Evolutionary conservation across 148 eudicot species (phyloP).

Genomic region (Heliamphora exappendiculata): DNA sequence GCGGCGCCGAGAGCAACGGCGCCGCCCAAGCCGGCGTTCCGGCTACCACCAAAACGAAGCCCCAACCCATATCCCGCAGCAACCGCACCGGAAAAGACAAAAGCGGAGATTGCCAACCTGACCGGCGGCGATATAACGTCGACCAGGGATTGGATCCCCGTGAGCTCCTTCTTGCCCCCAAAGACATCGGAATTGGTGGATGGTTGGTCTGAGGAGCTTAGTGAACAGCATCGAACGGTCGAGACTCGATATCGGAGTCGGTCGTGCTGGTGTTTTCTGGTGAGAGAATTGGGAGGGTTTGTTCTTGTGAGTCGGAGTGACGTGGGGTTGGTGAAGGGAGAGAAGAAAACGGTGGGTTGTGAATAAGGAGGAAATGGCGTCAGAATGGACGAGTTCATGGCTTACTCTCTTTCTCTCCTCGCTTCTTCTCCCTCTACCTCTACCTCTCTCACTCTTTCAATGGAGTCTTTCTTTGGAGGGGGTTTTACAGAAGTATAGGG

Average conservation of each 20-base stretch:
- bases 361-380: constrained; percentile 25
- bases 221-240: constrained; percentile 26
- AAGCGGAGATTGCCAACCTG: constrained; percentile 45
- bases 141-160: constrained; percentile 50
- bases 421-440: constrained; percentile 6
- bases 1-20: constrained; percentile 64
- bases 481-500: constrained; percentile 12
- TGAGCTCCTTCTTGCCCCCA: constrained; percentile 54
- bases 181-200: constrained; percentile 24
- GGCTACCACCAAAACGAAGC: constrained; percentile 36
- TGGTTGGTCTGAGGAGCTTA: constrained; percentile 11
- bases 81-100: constrained; percentile 43
- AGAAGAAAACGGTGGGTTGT: constrained; percentile 23
- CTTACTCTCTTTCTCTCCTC: not conserved
- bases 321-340: constrained; percentile 22
- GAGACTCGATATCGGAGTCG: constrained; percentile 25
- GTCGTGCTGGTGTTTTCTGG: not conserved
- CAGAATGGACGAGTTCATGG: constrained; percentile 27
- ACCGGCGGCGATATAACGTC: constrained; percentile 54
- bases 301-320: constrained; percentile 9
- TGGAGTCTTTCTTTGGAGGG: constrained; percentile 6
- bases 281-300: constrained; percentile 5
- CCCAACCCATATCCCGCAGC: constrained; percentile 77
- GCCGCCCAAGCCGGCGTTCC: constrained; percentile 43
- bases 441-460: constrained; percentile 9